A percentile compares a stretch with the other conserved stretches of the same genome.
These are phyloP conservation scores for Dovyalis caffra DNA, from an alignment of 345 rosid genomes.

Conservation along the genomic window DNA sequence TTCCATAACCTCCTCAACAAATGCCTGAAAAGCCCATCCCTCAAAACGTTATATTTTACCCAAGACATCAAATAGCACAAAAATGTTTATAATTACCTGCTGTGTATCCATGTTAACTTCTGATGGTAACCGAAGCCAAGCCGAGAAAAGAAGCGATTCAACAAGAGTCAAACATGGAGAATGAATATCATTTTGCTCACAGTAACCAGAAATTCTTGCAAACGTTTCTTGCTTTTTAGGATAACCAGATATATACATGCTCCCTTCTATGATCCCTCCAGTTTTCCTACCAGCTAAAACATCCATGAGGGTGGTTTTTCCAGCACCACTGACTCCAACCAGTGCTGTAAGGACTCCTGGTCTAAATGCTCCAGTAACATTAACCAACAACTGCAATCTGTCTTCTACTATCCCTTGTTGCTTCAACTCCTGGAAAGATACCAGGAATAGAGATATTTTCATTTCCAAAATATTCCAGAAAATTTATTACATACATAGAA, in stretches of 20 bases:
- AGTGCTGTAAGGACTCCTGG: too few species aligned
- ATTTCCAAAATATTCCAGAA: constrained; percentile 14
- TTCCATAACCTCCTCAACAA: too few species aligned
- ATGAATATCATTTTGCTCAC: too few species aligned
- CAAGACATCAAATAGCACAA: constrained; percentile 1
- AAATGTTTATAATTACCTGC: constrained; percentile 44
- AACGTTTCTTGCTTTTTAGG: constrained; percentile 93
- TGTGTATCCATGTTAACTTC: constrained; percentile 76
- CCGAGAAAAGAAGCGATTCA: constrained; percentile 94
- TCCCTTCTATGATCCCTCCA: constrained; percentile 88
- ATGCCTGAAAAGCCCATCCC: constrained; percentile 55
- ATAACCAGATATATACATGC: constrained; percentile 76
- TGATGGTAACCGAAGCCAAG: constrained; percentile 85
- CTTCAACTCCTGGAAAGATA: constrained; percentile 67
- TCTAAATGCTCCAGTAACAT: constrained; percentile 94
- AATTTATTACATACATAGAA: background rate
- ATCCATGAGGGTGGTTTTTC: constrained; percentile 99
- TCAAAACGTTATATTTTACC: constrained; percentile 28
- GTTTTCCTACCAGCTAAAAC: constrained; percentile 98
- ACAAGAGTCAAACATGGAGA: constrained; percentile 87
- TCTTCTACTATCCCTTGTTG: constrained; percentile 89
- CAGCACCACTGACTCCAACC: constrained; percentile 98
- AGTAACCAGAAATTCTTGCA: constrained; percentile 95
- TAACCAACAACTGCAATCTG: constrained; percentile 72
- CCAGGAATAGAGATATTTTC: constrained; percentile 18